A percentile compares a stretch with the other conserved stretches of the same genome.
Conservation (phyloP, 495 filamentous ascomycete genomes). For the Usnea hakonensis region DNA sequence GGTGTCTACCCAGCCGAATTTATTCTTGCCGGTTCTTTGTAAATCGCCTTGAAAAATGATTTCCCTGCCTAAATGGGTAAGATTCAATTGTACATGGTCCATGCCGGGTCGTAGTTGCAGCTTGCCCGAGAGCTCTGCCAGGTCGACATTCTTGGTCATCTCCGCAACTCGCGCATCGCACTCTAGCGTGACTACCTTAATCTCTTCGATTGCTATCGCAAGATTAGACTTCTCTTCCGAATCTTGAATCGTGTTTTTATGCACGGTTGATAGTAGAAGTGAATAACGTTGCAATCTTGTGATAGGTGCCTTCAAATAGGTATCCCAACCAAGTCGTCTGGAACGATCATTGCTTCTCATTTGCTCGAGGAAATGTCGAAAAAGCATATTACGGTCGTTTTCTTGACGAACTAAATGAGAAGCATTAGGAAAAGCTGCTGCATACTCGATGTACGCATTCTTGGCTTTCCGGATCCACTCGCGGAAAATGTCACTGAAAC, state of each 20-base stretch:
- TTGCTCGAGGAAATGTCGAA: conserved; percentile 76
- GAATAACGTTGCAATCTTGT: conserved; percentile 87
- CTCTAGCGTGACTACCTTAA: conserved; percentile 82
- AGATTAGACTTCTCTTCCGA: conserved; percentile 88
- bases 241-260: conserved; percentile 75
- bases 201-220: conserved; percentile 83
- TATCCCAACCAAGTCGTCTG: conserved; percentile 84
- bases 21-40: conserved; percentile 71
- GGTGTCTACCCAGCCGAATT: conserved; percentile 84
- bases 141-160: conserved; percentile 81
- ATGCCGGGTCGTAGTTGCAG: conserved; percentile 79
- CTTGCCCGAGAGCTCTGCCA: conserved; percentile 76
- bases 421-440: conserved; percentile 77
- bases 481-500: conserved; percentile 95
- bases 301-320: conserved; percentile 87
- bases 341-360: conserved; percentile 73
- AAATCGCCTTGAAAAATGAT: conserved; percentile 86
- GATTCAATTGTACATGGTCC: conserved; percentile 79
- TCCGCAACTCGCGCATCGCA: conserved; percentile 94
- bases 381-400: conserved; percentile 72
- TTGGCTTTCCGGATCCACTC: conserved; percentile 98
- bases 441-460: conserved; percentile 83
- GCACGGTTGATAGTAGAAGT: conserved; percentile 71
- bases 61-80: conserved; percentile 84
- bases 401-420: conserved; percentile 79